Conservation (phyloP, 1,284 basidiomycete species). For the Ceratobasidium sp. region DNA sequence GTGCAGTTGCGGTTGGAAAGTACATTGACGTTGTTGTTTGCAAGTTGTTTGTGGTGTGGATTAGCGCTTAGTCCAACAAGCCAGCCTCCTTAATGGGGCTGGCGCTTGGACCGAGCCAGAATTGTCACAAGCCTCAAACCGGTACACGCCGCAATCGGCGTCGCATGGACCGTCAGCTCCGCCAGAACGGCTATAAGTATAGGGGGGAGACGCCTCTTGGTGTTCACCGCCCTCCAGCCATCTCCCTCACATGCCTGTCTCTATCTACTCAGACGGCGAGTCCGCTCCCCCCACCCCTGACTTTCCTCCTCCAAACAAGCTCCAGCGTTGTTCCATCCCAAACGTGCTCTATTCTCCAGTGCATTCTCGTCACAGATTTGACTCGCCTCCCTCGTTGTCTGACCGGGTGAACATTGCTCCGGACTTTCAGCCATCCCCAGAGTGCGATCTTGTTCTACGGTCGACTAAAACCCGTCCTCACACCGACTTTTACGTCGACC, state of each 20-base stretch:
- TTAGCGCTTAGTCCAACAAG: conserved; percentile 11
- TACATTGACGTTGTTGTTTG: conserved; percentile 62
- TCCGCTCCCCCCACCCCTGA: background rate
- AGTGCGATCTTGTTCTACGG: conserved; percentile 33
- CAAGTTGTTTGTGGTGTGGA: conserved; percentile 4
- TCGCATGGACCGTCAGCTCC: conserved; percentile 18
- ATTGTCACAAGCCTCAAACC: conserved; percentile 15
- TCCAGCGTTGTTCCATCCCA: conserved; percentile 2
- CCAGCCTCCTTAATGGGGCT: background rate
- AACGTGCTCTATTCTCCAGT: conserved; percentile 1
- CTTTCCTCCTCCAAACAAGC: background rate
- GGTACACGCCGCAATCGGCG: background rate
- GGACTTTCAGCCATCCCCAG: conserved; percentile 28
- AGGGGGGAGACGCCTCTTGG: background rate
- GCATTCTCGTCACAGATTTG: background rate
- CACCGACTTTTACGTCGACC: conserved; percentile 42
- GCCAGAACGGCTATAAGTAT: conserved; percentile 17
- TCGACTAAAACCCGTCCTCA: conserved; percentile 27
- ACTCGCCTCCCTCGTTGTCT: conserved; percentile 7
- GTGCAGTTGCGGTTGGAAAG: conserved; percentile 82
- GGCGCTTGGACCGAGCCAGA: conserved; percentile 33
- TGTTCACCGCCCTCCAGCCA: background rate
- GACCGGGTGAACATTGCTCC: conserved; percentile 22
- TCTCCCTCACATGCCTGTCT: conserved; percentile 20
- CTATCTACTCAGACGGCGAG: conserved; percentile 17